These are phyloP conservation scores for Auriculariales sp. DNA, from an alignment of 768 basidiomycete genomes.

Conservation along the genomic window DNA sequence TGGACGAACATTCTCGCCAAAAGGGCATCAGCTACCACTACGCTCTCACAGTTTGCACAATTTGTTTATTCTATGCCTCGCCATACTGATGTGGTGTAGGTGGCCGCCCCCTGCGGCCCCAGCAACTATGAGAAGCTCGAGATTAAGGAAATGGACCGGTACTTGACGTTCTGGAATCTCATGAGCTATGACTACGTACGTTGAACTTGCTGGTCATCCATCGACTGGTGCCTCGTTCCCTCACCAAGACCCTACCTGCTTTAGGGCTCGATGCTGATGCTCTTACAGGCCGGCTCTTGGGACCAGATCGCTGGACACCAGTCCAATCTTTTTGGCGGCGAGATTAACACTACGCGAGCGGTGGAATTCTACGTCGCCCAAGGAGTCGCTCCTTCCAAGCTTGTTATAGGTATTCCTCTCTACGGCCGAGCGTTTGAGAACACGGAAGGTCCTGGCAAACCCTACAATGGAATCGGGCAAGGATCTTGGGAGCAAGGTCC, in stretches of 20 bases:
- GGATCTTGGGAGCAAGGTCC: constrained; percentile 75
- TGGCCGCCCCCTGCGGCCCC: constrained; percentile 86
- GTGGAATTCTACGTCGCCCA: constrained; percentile 54
- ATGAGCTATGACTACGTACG: constrained; percentile 69
- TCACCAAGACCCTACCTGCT: background rate
- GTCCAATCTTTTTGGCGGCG: constrained; percentile 64
- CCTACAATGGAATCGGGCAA: constrained; percentile 69
- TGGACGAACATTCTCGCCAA: constrained; percentile 60
- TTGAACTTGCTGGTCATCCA: background rate
- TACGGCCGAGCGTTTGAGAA: constrained; percentile 87
- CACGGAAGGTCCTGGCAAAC: constrained; percentile 65
- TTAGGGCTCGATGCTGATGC: background rate
- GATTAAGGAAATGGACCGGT: constrained; percentile 71
- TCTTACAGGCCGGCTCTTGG: constrained; percentile 28
- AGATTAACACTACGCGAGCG: constrained; percentile 46
- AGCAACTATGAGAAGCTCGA: constrained; percentile 71
- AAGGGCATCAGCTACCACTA: constrained; percentile 50
- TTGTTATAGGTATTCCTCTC: constrained; percentile 83
- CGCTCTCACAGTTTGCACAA: constrained; percentile 51
- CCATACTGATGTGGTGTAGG: constrained; percentile 24
- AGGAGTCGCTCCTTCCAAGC: constrained; percentile 64
- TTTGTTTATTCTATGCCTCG: background rate
- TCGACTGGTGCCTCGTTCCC: background rate
- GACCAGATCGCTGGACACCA: constrained; percentile 41
- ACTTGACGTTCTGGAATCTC: constrained; percentile 92